Evolutionary conservation across 805 yeast genomes (phyloP), one percentile per base, ranked within the genome.

Genomic region (Jamesozyma spencerorum): DNA sequence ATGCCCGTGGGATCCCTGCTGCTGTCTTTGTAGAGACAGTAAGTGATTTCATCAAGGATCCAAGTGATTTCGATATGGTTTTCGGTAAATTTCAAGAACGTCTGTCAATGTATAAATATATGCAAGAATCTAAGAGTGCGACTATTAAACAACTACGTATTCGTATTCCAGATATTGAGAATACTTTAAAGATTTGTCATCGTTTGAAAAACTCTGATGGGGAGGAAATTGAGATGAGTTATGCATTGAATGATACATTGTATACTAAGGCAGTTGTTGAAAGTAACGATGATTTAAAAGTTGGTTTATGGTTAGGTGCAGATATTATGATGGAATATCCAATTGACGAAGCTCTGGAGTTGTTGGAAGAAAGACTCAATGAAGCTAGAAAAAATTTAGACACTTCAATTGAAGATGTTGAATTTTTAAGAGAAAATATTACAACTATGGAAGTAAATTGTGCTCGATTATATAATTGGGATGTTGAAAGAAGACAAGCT

Each of bases 401-500:
- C 14, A 63, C 70, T n/a, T 79, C 90, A 29, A 73, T 78, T 47
- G 95, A 86, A 51, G 98, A 92, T 62, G 71, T 88, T 46, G 95
- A 86, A 55, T 92, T 79, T 55, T 67, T 92, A 51, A 75, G 95
- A 51, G 94, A 88, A 48, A 87, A 87, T 56, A 88, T 90, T 47
- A 92, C 98, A 13, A 90, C 97, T 3, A 85, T 92, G 88, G 97
- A 92, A 62, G 98, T 92, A 38, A 92, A 92, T 58, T 86, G 95
- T 14, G 97, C 98, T 1, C 74, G 98, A 48, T 71, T 84, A 57
- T 85, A 84, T 58, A 85, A 85, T 54, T 84, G 90, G 88, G 94
- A 83, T 57, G 90, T 85, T 8, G 84, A 81, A 55, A 72, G 85
- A 63, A 75, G 88, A 60, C 66, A 66, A 45, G 61, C 57, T 33